phyloP scores from a whole-genome alignment of 2,329 filamentous ascomycete species.

The Teratosphaeria gauchensis region DNA sequence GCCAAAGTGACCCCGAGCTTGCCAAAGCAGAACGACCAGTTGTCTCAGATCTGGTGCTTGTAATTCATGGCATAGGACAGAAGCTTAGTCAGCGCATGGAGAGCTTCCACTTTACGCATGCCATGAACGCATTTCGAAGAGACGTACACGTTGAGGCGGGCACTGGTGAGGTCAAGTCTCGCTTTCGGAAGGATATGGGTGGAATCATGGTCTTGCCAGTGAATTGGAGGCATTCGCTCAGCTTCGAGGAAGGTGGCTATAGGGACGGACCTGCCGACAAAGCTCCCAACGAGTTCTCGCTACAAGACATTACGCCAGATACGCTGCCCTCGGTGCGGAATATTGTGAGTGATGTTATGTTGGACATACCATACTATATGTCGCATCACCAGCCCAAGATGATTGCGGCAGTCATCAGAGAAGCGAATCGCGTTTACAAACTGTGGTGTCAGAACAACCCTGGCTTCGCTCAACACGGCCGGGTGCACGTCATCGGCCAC shows the following conservation, averaged over 20 bases:
- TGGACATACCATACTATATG: constrained; percentile 96
- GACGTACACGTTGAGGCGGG: constrained; percentile 77
- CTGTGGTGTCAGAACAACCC: constrained; percentile 93
- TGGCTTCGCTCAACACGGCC: constrained; percentile 64
- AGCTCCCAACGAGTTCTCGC: constrained; percentile 50
- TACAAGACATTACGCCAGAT: constrained; percentile 85
- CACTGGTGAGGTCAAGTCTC: constrained; percentile 61
- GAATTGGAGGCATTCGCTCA: constrained; percentile 86
- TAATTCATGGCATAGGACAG: constrained; percentile 93
- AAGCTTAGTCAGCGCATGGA: constrained; percentile 92
- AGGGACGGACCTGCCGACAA: constrained; percentile 47
- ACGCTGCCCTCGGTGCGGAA: constrained; percentile 84
- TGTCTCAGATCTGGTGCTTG: constrained; percentile 79
- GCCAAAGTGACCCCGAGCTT: constrained; percentile 47
- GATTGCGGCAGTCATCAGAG: constrained; percentile 76
- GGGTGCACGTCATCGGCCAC: constrained; percentile 87
- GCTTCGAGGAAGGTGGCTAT: constrained; percentile 67
- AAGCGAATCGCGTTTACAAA: constrained; percentile 91
- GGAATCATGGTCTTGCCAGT: constrained; percentile 90
- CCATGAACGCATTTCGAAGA: constrained; percentile 81
- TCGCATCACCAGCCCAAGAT: constrained; percentile 94
- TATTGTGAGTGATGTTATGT: constrained; percentile 94
- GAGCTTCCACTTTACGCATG: constrained; percentile 94
- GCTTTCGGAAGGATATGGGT: constrained; percentile 67
- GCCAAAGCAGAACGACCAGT: constrained; percentile 56